These are phyloP conservation scores for Pyricularia pennisetigena DNA, from an alignment of 2,329 filamentous ascomycete species.

Conservation along the genomic window DNA sequence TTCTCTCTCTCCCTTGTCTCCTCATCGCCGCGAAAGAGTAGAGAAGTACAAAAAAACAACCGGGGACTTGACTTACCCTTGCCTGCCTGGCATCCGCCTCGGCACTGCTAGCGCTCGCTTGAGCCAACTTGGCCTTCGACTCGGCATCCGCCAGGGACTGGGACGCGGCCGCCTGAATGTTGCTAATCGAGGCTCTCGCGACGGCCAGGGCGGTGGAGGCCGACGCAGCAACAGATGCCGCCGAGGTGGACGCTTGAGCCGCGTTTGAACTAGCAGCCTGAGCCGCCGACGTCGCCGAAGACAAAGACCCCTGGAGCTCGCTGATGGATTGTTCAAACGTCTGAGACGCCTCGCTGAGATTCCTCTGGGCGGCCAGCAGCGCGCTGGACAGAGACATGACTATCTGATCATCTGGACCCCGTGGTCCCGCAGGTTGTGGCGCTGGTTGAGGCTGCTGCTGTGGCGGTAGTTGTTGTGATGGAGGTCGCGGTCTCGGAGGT, in stretches of 20 bases:
- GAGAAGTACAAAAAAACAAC: neutral
- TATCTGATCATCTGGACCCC: neutral
- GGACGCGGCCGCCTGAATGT: slow-evolving; percentile 4
- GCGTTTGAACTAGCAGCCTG: neutral
- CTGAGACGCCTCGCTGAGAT: slow-evolving; percentile 4
- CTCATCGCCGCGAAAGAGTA: too few species aligned
- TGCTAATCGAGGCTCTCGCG: slow-evolving; percentile 8
- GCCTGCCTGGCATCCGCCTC: neutral
- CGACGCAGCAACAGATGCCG: slow-evolving; percentile 7
- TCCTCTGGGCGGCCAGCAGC: neutral
- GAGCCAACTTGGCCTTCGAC: neutral
- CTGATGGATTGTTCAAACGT: slow-evolving; percentile 8
- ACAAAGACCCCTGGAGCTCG: slow-evolving; percentile 5
- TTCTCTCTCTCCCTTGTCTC: too few species aligned
- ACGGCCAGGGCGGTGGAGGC: slow-evolving; percentile 7
- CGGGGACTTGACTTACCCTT: neutral
- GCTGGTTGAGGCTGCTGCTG: neutral
- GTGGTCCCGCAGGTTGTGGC: too few species aligned
- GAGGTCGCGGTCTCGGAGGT: too few species aligned
- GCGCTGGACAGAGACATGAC: neutral
- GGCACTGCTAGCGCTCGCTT: neutral
- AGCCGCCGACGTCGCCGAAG: neutral
- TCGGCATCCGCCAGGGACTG: neutral
- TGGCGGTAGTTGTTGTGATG: neutral
- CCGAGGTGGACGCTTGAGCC: slow-evolving; percentile 3